Evolutionary conservation across 345 rosid species (phyloP).

Genomic region (Toxicodendron radicans): DNA sequence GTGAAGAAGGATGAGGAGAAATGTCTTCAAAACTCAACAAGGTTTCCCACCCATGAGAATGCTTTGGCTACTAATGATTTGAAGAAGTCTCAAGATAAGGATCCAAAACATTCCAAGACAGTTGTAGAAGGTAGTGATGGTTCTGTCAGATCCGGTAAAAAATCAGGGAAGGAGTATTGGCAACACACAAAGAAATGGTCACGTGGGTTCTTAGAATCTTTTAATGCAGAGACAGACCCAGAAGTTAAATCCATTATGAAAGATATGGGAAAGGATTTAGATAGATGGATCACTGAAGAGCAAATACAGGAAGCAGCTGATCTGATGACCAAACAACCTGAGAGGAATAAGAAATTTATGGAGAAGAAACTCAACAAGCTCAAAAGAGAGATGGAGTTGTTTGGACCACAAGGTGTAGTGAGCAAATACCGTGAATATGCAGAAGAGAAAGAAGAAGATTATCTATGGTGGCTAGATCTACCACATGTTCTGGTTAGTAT

Average conservation of each 20-base stretch:
- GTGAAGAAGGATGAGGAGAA: constrained; percentile 39
- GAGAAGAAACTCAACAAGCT: constrained; percentile 78
- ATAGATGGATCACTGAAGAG: constrained; percentile 90
- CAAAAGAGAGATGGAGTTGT: constrained; percentile 85
- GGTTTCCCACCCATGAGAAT: constrained; percentile 29
- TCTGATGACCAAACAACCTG: constrained; percentile 57
- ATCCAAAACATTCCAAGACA: constrained; percentile 48
- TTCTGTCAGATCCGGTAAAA: constrained; percentile 74
- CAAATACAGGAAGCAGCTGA: constrained; percentile 86
- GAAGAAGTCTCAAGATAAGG: constrained; percentile 25
- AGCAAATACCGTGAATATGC: constrained; percentile 84
- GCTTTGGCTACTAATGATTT: constrained; percentile 31
- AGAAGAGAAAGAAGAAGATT: constrained; percentile 80
- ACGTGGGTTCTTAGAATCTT: constrained; percentile 73
- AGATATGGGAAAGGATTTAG: constrained; percentile 88
- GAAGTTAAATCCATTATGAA: constrained; percentile 78
- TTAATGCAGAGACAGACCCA: constrained; percentile 80
- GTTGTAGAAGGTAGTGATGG: constrained; percentile 88
- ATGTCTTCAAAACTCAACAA: constrained; percentile 37
- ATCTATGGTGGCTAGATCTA: constrained; percentile 95
- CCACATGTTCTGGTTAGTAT: constrained; percentile 75
- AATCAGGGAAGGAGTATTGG: constrained; percentile 85
- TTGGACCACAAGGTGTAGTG: constrained; percentile 93
- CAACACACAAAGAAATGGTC: constrained; percentile 95
- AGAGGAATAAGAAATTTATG: constrained; percentile 61